Base-by-base conservation (phyloP, 2,329 filamentous ascomycete genomes). In the Mycosphaerella sp. region DNA sequence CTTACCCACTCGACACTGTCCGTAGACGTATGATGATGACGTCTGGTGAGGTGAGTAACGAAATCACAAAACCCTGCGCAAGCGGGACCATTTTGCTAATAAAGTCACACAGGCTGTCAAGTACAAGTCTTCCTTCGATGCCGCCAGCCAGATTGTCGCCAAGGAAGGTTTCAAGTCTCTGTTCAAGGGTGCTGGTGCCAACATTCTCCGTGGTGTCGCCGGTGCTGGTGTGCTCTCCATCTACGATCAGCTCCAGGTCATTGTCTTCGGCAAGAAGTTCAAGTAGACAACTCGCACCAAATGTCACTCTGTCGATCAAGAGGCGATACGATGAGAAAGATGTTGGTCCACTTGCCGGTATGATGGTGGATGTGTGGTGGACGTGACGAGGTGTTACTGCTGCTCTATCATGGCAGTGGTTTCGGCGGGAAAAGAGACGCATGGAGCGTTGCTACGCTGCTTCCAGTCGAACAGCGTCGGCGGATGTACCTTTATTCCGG, bases 21-120 rank as follows among this genome's bases (percentile, higher is more conserved):
- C 93, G 93, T 84, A 90, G 93, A 85, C 93, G 93, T 81, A 98
- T 98, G 93, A 98, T 98, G 93, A 98, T 98, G 93, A 98, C 93
- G 70, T 85, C 82, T 65, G 81, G 81, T 76, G 81, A 85, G 76
- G 77, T 80, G 71, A 67, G 76, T 74, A 34, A 28, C 32, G 10
- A 34, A 16, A 18, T 27, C 49, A 12, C 4, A 25, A 25, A 5
- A 21, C 6, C 6, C 25, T 2, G 16, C 16, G 39, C 16, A 8
- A 4, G 16, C 6, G 12, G 17, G 6, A 21, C 10, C 16, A 41
- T 25, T 17, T 5, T 17, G 16, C 18, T 21, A 41, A 13, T 16
- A 44, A 25, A 32, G 47, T 32, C 45, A n/a, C 45, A n/a, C 80
- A 94, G 88, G 93, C 93, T 81, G 93, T 98, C 85, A 98, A 98